These are phyloP conservation scores for Fraxinus albicans DNA, from an alignment of 305 asterid species.

Conservation along the genomic window DNA sequence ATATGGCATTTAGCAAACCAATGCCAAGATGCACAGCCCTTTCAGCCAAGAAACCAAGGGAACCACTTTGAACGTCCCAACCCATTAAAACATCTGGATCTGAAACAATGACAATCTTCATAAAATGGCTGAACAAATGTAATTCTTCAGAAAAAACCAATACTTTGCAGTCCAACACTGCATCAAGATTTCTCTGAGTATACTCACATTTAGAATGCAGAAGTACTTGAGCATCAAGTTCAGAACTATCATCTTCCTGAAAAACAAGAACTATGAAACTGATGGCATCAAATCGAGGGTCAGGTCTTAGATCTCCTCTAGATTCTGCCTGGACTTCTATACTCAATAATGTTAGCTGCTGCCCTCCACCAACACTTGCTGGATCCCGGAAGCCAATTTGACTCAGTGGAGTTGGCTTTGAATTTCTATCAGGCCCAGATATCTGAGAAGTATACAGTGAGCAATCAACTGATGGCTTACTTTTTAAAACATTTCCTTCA, in stretches of 20 bases:
- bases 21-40: conserved; percentile 91
- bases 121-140: conserved; percentile 57
- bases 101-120: conserved; percentile 47
- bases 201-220: conserved; percentile 45
- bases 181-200: conserved; percentile 57
- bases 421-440: conserved; percentile 78
- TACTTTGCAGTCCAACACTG: conserved; percentile 55
- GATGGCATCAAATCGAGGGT: conserved; percentile 94
- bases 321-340: conserved; percentile 89
- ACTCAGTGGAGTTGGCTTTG: conserved; percentile 80
- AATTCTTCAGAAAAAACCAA: conserved; percentile 61
- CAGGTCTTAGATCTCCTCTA: conserved; percentile 94
- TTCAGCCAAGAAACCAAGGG: conserved; percentile 97
- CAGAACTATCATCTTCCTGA: conserved; percentile 72
- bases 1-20: conserved; percentile 70
- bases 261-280: conserved; percentile 65
- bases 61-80: conserved; percentile 95
- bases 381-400: conserved; percentile 94
- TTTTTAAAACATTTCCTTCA: conserved; percentile 26
- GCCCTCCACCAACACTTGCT: conserved; percentile 85
- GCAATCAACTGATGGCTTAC: conserved; percentile 39
- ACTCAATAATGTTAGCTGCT: conserved; percentile 84
- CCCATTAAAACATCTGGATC: conserved; percentile 95
- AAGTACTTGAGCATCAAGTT: conserved; percentile 54
- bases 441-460: conserved; percentile 74